These are phyloP conservation scores for Allantophomopsis cytisporea DNA, from an alignment of 2,329 filamentous ascomycete species.

Conservation along the genomic window DNA sequence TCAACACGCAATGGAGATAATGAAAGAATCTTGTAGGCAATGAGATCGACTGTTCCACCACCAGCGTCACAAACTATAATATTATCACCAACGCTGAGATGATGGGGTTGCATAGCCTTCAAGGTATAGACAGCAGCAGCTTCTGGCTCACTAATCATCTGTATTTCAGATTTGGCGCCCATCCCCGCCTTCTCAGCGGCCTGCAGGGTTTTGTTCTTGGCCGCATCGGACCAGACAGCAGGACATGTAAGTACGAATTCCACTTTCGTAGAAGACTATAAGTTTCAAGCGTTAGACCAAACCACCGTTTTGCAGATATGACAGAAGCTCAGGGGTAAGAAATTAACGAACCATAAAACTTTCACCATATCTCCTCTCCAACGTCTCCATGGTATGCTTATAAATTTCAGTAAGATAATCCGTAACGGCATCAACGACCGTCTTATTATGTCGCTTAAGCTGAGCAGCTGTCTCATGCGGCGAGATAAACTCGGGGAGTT, in stretches of 20 bases:
- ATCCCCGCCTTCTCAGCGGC: constrained; percentile 70
- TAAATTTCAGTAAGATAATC: constrained; percentile 70
- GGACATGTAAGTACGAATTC: constrained; percentile 74
- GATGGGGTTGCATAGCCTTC: constrained; percentile 66
- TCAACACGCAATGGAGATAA: constrained; percentile 59
- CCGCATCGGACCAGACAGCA: constrained; percentile 73
- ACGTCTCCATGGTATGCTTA: constrained; percentile 64
- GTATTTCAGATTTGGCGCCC: constrained; percentile 55
- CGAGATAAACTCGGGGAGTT: constrained; percentile 69
- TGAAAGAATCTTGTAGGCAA: constrained; percentile 70
- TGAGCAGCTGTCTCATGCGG: constrained; percentile 65
- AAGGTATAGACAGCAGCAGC: constrained; percentile 70
- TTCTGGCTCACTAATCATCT: constrained; percentile 72
- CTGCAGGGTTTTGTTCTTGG: constrained; percentile 71
- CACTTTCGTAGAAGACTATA: constrained; percentile 45
- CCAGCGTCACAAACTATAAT: constrained; percentile 43
- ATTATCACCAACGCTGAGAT: constrained; percentile 52
- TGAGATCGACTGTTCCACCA: constrained; percentile 56
- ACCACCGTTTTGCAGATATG: no score
- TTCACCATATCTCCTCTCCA: constrained; percentile 62
- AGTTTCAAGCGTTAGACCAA: no score
- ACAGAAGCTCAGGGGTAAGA: no score
- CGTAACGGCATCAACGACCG: constrained; percentile 64
- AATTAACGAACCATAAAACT: constrained; percentile 46
- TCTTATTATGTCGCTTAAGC: constrained; percentile 62